phyloP scores from a whole-genome alignment of 2,329 filamentous ascomycete species.

The Colletotrichum musicola region DNA sequence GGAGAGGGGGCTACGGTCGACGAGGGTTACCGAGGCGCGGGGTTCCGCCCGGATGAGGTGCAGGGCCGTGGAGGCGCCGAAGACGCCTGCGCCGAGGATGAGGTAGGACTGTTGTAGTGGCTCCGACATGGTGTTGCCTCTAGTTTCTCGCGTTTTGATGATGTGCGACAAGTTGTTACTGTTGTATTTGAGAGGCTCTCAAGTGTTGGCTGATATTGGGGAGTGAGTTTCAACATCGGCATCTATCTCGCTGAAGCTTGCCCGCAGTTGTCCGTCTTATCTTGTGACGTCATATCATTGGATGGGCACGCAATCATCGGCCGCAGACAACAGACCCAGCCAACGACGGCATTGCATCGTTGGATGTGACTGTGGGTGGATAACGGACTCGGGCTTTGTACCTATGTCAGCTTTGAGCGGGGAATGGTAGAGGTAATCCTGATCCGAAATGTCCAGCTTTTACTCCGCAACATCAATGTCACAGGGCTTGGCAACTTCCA shows the following conservation, averaged over 20 bases:
- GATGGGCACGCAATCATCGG: conserved; percentile 14
- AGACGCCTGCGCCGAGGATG: conserved; percentile 64
- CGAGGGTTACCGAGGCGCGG: conserved; percentile 41
- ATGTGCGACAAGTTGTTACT: background rate
- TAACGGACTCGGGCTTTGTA: too few relatives aligned
- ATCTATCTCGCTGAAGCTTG: conserved; percentile 7
- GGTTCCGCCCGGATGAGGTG: conserved; percentile 52
- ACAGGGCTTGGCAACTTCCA: too few relatives aligned
- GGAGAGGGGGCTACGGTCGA: conserved; percentile 44
- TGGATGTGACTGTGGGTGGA: too few relatives aligned
- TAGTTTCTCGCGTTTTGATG: background rate
- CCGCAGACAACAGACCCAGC: too few relatives aligned
- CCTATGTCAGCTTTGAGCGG: too few relatives aligned
- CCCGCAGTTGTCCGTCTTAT: conserved; percentile 30
- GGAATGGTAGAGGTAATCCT: too few relatives aligned
- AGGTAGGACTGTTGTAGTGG: conserved; percentile 43
- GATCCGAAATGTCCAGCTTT: too few relatives aligned
- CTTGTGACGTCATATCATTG: conserved; percentile 31
- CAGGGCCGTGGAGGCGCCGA: conserved; percentile 63
- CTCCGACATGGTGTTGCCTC: background rate
- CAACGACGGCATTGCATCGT: too few relatives aligned
- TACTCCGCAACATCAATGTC: too few relatives aligned
- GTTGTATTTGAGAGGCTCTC: background rate
- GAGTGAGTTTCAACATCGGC: background rate
- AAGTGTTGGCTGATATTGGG: background rate